Evolutionary conservation across 441 rosid genomes (phyloP).

Genomic region (Viola pubescens): DNA sequence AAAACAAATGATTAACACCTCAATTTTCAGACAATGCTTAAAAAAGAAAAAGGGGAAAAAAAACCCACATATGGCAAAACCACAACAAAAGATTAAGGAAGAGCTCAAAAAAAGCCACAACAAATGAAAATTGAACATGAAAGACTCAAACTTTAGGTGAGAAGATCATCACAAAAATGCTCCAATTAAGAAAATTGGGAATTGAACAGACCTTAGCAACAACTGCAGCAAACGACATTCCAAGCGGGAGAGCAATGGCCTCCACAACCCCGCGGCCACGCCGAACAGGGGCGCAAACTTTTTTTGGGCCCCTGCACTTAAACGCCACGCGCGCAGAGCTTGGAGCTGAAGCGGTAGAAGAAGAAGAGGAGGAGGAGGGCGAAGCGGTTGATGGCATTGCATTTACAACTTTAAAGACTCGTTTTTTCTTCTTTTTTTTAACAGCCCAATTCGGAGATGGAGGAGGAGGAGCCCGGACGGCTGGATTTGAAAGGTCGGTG

Average conservation of each 20-base stretch:
- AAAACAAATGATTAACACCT: neutral
- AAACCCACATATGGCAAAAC: slow-evolving; percentile 3
- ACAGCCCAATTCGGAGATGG: slow-evolving; percentile 3
- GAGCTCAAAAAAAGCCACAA: slow-evolving; percentile 7
- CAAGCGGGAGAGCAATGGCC: slow-evolving; percentile 76
- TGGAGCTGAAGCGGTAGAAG: slow-evolving; percentile 22
- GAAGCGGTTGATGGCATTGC: neutral
- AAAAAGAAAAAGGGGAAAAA: slow-evolving; percentile 13
- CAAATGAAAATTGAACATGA: too few relatives aligned
- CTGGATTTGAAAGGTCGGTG: slow-evolving; percentile 7
- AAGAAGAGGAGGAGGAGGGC: slow-evolving; percentile 31
- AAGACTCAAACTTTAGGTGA: slow-evolving; percentile 13
- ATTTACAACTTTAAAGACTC: slow-evolving; percentile 13
- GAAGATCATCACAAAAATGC: neutral
- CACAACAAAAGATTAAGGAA: neutral
- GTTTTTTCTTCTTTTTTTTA: slow-evolving; percentile 29
- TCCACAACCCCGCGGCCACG: slow-evolving; percentile 39
- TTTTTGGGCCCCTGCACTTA: slow-evolving; percentile 37
- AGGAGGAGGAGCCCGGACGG: neutral
- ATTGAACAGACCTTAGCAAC: slow-evolving; percentile 56
- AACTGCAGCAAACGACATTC: slow-evolving; percentile 89
- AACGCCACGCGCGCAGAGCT: slow-evolving; percentile 25
- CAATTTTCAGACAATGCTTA: slow-evolving; percentile 4
- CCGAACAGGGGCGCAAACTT: slow-evolving; percentile 32
- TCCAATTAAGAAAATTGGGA: neutral